Conservation (phyloP, 768 basidiomycete genomes). For the Porphyrellus cyaneotinctus region DNA sequence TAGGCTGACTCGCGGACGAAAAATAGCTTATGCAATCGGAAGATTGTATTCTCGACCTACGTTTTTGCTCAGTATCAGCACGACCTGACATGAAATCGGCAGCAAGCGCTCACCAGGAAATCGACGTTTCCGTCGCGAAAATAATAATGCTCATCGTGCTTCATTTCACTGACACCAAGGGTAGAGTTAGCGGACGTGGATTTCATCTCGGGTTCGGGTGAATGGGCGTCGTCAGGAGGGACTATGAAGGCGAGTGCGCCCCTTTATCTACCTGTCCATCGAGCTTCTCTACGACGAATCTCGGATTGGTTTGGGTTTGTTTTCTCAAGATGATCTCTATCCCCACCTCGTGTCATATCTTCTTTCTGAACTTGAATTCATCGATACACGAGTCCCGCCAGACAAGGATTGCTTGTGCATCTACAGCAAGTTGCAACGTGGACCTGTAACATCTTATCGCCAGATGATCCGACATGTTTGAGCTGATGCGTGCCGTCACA, state of each 20-base stretch:
- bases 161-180: constrained; percentile 16
- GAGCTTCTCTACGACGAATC: constrained; percentile 4
- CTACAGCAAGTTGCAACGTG: constrained; percentile 14
- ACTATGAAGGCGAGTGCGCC: not conserved
- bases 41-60: constrained; percentile 34
- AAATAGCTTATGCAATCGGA: constrained; percentile 35
- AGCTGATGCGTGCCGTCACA: not conserved
- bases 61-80: not conserved
- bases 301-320: not conserved
- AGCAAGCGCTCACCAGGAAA: constrained; percentile 42
- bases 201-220: not conserved
- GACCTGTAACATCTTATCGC: constrained; percentile 19
- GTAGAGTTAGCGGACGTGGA: not conserved
- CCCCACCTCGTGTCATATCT: constrained; percentile 9
- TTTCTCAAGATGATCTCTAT: constrained; percentile 17
- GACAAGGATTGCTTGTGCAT: not conserved
- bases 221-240: not conserved
- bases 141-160: constrained; percentile 41
- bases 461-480: not conserved
- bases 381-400: not conserved
- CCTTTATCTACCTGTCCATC: constrained; percentile 14
- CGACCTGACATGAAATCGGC: not conserved
- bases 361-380: not conserved
- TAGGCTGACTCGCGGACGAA: constrained; percentile 35
- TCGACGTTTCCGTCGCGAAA: constrained; percentile 51